Conservation (phyloP, 306 rosid genomes). For the Casuarina cunninghamiana region DNA sequence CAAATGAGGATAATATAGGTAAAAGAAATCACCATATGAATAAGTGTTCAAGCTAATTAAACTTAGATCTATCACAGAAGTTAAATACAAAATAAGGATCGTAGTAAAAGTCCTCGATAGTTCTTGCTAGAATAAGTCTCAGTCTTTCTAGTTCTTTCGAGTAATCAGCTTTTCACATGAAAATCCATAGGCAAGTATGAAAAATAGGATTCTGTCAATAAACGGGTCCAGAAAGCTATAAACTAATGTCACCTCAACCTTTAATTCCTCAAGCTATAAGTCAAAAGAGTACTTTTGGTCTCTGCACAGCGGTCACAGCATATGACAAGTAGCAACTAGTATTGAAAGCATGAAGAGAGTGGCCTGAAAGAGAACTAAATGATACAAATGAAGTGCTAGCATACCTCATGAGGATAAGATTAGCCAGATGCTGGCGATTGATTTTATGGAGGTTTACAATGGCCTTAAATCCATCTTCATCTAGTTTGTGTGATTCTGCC, state of each 20-base stretch:
- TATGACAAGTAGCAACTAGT: neutral
- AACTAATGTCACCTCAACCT: neutral
- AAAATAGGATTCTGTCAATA: neutral
- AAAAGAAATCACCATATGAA: too few relatives aligned
- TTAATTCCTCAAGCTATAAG: neutral
- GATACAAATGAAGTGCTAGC: neutral
- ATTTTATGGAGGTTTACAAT: conserved; percentile 4
- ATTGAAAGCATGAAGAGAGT: neutral
- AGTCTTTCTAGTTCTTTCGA: neutral
- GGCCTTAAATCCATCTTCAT: too few relatives aligned
- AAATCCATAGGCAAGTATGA: neutral
- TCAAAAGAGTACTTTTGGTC: neutral
- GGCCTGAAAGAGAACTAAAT: neutral
- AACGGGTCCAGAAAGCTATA: neutral
- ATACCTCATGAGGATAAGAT: conserved; percentile 31
- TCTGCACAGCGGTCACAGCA: neutral
- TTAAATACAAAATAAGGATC: neutral
- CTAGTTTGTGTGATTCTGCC: too few relatives aligned
- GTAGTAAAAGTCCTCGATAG: neutral
- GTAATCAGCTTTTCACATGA: neutral
- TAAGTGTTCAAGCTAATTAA: neutral
- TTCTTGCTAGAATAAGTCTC: neutral
- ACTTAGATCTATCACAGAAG: neutral
- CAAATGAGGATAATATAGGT: neutral
- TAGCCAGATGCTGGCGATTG: too few relatives aligned